Conservation (phyloP, 345 rosid genomes). For the Corchorus capsularis region DNA sequence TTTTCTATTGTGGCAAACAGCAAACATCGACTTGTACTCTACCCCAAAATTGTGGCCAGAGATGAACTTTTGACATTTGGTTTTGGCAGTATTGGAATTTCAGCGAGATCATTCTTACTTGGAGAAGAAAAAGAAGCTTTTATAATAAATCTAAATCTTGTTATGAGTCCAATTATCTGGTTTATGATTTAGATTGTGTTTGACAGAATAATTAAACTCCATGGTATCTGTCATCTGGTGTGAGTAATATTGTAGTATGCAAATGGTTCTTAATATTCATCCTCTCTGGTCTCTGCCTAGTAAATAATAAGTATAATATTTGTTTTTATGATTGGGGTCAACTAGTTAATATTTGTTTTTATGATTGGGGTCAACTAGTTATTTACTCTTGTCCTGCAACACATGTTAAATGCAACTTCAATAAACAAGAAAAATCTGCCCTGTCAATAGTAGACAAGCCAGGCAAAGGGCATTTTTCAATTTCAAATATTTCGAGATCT, state of each 20-base stretch:
- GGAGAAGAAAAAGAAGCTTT: constrained; percentile 44
- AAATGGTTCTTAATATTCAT: no score
- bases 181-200: not conserved
- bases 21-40: constrained; percentile 35
- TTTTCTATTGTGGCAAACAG: constrained; percentile 51
- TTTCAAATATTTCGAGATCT: no score
- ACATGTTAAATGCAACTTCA: not conserved
- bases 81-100: constrained; percentile 45
- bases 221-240: no score
- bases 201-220: no score
- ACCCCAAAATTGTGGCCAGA: constrained; percentile 48
- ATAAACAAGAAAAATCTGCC: no score
- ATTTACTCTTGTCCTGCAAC: not conserved
- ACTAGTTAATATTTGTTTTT: no score
- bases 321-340: no score
- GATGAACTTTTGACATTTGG: constrained; percentile 46
- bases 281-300: no score
- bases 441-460: no score
- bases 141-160: not conserved
- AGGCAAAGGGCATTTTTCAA: no score
- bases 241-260: no score
- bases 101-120: constrained; percentile 39
- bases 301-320: no score
- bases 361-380: not conserved
- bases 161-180: not conserved